A percentile compares a stretch with the other conserved stretches of the same genome.
Evolutionary conservation across 805 yeast species (phyloP).

Genomic region (Saccharomycopsis olivae): DNA sequence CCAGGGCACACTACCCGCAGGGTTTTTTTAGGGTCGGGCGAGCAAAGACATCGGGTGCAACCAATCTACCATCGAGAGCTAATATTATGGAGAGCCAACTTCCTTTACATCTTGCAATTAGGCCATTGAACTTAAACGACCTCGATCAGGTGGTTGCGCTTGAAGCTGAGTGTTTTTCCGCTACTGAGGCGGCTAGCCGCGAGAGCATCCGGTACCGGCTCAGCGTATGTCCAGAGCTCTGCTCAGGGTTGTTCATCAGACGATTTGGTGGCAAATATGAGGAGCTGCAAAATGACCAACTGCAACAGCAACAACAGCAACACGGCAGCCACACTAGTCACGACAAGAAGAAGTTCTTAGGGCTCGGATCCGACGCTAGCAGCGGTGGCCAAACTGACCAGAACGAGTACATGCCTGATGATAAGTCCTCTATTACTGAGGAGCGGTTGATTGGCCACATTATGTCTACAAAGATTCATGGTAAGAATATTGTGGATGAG

Average conservation of each 20-base stretch:
- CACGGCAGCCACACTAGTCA: conserved; percentile 9
- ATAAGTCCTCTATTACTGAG: conserved; percentile 30
- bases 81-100: conserved; percentile 26
- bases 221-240: conserved; percentile 76
- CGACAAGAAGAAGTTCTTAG: conserved; percentile 20
- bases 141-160: conserved; percentile 46
- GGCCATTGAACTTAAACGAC: conserved; percentile 77
- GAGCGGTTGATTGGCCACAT: conserved; percentile 74
- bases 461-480: conserved; percentile 59
- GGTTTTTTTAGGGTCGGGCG: too few relatives aligned
- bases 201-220: conserved; percentile 62
- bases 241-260: conserved; percentile 79
- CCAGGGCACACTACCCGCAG: too few relatives aligned
- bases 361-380: too few relatives aligned
- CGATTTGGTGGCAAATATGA: conserved; percentile 40
- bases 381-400: conserved; percentile 20
- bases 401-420: conserved; percentile 23
- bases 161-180: conserved; percentile 63
- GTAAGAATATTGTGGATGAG: conserved; percentile 40
- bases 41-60: too few relatives aligned
- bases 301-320: background rate
- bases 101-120: conserved; percentile 53
- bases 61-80: too few relatives aligned
- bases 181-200: conserved; percentile 54
- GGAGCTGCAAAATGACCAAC: too few relatives aligned